Percentiles rank a stretch among this genome's conserved stretches.
Conservation (phyloP, 805 yeast genomes). For the Teunomyces cretensis region DNA sequence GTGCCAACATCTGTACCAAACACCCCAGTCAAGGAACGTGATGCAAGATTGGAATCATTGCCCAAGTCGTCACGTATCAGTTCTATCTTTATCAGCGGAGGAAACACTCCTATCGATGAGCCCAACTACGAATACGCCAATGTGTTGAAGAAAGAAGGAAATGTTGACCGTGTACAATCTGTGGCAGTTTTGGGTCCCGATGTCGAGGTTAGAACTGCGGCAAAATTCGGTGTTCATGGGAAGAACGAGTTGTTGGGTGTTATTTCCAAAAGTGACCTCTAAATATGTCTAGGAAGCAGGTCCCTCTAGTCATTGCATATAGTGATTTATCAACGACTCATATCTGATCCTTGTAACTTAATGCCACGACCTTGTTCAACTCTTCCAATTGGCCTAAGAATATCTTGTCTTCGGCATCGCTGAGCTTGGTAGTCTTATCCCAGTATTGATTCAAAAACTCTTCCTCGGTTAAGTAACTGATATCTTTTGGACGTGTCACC, state of each 20-base stretch:
- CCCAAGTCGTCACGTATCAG: neutral
- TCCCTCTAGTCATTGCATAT: neutral
- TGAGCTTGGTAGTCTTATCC: conserved; percentile 45
- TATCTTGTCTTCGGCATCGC: conserved; percentile 44
- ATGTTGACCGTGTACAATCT: conserved; percentile 51
- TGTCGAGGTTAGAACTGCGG: conserved; percentile 50
- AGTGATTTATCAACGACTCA: conserved; percentile 8
- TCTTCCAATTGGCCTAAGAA: conserved; percentile 50
- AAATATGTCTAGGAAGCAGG: neutral
- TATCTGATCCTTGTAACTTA: conserved; percentile 51
- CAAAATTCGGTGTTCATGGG: conserved; percentile 65
- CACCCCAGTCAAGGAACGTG: conserved; percentile 12
- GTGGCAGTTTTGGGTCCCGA: conserved; percentile 51
- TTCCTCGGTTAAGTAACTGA: conserved; percentile 35
- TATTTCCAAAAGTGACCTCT: conserved; percentile 24
- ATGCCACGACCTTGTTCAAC: conserved; percentile 51
- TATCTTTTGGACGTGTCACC: conserved; percentile 47
- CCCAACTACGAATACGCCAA: conserved; percentile 58
- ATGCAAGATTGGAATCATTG: neutral
- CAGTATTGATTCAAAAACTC: conserved; percentile 47
- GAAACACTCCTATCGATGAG: conserved; percentile 68
- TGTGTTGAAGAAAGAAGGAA: conserved; percentile 33
- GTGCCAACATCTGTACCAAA: conserved; percentile 16
- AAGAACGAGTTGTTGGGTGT: conserved; percentile 65
- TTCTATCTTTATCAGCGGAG: conserved; percentile 57